Evolutionary conservation across 306 rosid genomes (phyloP).

Genomic region (Calophaca sinica): DNA sequence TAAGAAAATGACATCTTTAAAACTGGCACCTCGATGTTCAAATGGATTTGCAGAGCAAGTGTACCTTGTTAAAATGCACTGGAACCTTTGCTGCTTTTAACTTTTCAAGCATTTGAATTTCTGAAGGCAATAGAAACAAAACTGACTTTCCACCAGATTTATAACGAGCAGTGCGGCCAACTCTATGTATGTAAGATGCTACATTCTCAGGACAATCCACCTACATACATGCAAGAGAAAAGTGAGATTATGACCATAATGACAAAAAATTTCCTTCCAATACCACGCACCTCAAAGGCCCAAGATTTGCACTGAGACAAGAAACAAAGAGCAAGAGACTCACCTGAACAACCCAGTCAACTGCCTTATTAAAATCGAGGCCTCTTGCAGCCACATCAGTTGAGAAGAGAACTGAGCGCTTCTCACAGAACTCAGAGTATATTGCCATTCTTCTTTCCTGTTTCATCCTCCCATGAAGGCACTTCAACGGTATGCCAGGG

Average conservation of each 20-base stretch:
- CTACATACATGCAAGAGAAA: slow-evolving; percentile 51
- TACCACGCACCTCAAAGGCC: not conserved
- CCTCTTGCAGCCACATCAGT: slow-evolving; percentile 96
- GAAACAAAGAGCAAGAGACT: slow-evolving; percentile 41
- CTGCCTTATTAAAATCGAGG: slow-evolving; percentile 93
- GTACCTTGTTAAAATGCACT: slow-evolving; percentile 72
- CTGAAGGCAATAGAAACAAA: slow-evolving; percentile 82
- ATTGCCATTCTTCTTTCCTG: slow-evolving; percentile 84
- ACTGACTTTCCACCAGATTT: slow-evolving; percentile 79
- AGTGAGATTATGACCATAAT: slow-evolving; percentile 22
- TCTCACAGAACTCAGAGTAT: slow-evolving; percentile 77
- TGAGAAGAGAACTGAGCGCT: slow-evolving; percentile 79
- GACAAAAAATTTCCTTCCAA: slow-evolving; percentile 25
- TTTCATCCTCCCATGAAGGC: slow-evolving; percentile 93
- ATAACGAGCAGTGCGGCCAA: slow-evolving; percentile 96
- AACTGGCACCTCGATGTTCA: slow-evolving; percentile 19
- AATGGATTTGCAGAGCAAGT: slow-evolving; percentile 31
- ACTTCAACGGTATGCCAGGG: slow-evolving; percentile 89
- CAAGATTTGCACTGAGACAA: not conserved
- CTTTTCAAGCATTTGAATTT: slow-evolving; percentile 78
- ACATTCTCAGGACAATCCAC: slow-evolving; percentile 93
- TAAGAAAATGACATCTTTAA: slow-evolving; percentile 36
- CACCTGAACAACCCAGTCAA: slow-evolving; percentile 99
- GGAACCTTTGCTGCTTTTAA: slow-evolving; percentile 79
- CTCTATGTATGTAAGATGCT: slow-evolving; percentile 91